Evolutionary conservation across 2,329 filamentous ascomycete genomes (phyloP), one percentile per base, ranked within the genome.

Genomic region (Aspergillus sp.): DNA sequence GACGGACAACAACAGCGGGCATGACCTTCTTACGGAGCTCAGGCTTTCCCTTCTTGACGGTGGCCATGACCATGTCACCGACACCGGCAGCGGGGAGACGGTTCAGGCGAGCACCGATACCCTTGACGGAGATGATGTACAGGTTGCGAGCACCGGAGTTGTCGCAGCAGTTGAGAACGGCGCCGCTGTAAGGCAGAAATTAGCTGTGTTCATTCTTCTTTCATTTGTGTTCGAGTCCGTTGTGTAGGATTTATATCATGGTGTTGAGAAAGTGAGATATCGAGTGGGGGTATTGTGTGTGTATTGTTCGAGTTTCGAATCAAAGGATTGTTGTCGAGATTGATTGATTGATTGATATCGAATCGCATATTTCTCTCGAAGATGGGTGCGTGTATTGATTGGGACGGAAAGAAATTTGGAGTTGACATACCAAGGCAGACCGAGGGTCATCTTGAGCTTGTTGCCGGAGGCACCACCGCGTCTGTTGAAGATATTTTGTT

Each of bases 361-460:
- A 57, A 49, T 48, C 53, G 49, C 19, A 32, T 36, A 63, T 39
- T 57, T 55, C 43, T 47, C 23, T 63, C 58, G 60, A 62, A 62
- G 57, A 56, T 62, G 62, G 60, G 62, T 50, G n/a, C 61, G 62
- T 61, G 32, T 36, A 15, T 50, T 59, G 21, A 59, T 45, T 47
- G 62, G 28, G 53, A 54, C 52, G 50, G 52, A 52, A 54, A 63
- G 54, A 63, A 55, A 59, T 51, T 41, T 61, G 60, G 63, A 58
- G 61, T 38, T 66, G 77, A 91, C 92, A 82, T 96, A 97, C 93
- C 97, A 92, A 84, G 95, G 95, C 78, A 99, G 92, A 97, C 92
- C 95, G 84, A 99, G 92, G 82, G 95, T 97, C 95, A 99, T 99
- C 91, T 97, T 98, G 79, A 98, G 91, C 91, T 99, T 99, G 91